phyloP scores from a whole-genome alignment of 176 grass and related monocot genomes.

The Oryza glaberrima region DNA sequence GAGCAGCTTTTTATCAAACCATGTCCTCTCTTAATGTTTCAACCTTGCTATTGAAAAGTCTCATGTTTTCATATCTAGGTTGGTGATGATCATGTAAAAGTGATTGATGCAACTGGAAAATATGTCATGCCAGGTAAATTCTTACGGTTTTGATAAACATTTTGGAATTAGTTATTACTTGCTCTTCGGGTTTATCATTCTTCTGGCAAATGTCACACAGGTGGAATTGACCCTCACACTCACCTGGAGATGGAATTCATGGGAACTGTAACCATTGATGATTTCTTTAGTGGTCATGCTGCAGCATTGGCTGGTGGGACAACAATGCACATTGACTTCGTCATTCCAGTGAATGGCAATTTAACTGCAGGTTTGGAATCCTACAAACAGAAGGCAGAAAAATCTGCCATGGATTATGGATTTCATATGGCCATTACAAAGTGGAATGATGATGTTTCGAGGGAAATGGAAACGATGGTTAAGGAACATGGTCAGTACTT shows the following conservation, averaged over 20 bases:
- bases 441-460: conserved; percentile 93
- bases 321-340: conserved; percentile 98
- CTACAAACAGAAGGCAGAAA: conserved; percentile 75
- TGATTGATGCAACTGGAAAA: conserved; percentile 96
- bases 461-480: conserved; percentile 97
- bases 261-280: conserved; percentile 85
- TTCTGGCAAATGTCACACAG: conserved; percentile 49
- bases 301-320: conserved; percentile 92
- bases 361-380: conserved; percentile 83
- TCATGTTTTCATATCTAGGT: conserved; percentile 51
- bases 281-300: conserved; percentile 91
- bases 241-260: conserved; percentile 98
- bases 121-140: conserved; percentile 95
- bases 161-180: neutral
- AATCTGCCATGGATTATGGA: conserved; percentile 91
- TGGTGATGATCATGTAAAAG: conserved; percentile 64
- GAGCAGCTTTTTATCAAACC: neutral
- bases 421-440: conserved; percentile 99
- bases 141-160: neutral
- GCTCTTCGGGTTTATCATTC: conserved; percentile 23
- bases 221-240: conserved; percentile 95
- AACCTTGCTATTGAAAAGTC: conserved; percentile 6
- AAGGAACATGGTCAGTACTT: conserved; percentile 77
- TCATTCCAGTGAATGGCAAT: conserved; percentile 88
- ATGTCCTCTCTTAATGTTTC: conserved; percentile 3